A percentile compares a stretch with the other conserved stretches of the same genome.
phyloP scores from a whole-genome alignment of 768 basidiomycete species.

The Suillus hirtellus region DNA sequence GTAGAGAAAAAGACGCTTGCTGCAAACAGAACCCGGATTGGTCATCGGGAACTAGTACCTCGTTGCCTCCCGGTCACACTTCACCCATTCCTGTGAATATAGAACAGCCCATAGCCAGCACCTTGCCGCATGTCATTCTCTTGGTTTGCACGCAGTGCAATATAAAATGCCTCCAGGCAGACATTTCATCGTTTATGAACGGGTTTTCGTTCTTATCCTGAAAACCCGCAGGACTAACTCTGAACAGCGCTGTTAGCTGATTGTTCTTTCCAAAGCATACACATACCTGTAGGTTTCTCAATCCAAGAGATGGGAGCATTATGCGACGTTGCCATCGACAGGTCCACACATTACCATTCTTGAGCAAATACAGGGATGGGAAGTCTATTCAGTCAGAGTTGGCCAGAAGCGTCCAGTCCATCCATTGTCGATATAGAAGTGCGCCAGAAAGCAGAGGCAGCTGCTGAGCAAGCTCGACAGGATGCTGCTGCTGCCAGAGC shows the following conservation, averaged over 20 bases:
- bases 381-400: not conserved
- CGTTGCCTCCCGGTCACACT: no score
- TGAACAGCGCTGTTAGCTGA: not conserved
- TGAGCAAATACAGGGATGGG: not conserved
- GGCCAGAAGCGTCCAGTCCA: conserved; percentile 4
- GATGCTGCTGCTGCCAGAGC: conserved; percentile 9
- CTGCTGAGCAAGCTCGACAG: conserved; percentile 2
- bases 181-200: no score
- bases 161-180: not conserved
- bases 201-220: not conserved
- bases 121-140: not conserved
- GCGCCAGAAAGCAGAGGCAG: conserved; percentile 8
- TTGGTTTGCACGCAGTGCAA: not conserved
- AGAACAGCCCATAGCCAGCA: not conserved
- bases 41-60: no score
- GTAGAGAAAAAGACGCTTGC: no score
- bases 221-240: not conserved
- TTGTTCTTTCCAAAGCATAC: not conserved
- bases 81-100: not conserved
- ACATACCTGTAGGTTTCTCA: not conserved
- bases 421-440: conserved; percentile 1
- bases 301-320: not conserved
- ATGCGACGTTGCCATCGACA: not conserved
- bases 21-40: no score
- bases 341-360: not conserved